Evolutionary conservation across 1,284 basidiomycete genomes (phyloP).

Genomic region (Ceratobasidium sp.): DNA sequence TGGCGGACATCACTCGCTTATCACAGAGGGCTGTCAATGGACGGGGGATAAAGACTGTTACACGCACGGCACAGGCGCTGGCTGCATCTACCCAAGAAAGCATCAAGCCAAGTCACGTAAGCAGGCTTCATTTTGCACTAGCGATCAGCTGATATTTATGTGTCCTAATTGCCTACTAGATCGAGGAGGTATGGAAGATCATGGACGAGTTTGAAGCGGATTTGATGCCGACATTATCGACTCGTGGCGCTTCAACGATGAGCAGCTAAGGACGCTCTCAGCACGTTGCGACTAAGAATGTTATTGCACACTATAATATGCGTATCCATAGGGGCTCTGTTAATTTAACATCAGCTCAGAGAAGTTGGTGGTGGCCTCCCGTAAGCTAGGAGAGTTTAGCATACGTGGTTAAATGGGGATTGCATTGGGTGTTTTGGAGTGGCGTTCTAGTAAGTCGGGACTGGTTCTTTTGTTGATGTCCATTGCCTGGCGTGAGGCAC

Average conservation of each 20-base stretch:
- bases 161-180: neutral
- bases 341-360: no score
- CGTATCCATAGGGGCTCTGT: no score
- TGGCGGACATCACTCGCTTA: neutral
- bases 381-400: no score
- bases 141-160: neutral
- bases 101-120: neutral
- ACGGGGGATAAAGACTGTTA: neutral
- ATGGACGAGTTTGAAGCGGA: neutral
- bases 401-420: no score
- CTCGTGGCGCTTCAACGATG: no score
- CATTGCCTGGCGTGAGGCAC: slow-evolving; percentile 1
- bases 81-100: neutral
- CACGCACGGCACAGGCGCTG: slow-evolving; percentile 1
- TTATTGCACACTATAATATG: no score
- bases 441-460: no score
- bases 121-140: neutral
- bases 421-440: no score
- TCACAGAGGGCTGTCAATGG: neutral
- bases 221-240: neutral
- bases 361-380: no score
- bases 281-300: no score
- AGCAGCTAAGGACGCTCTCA: no score
- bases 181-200: neutral
- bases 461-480: no score